phyloP scores from a whole-genome alignment of 2,329 filamentous ascomycete species.

The Talaromyces sp. region DNA sequence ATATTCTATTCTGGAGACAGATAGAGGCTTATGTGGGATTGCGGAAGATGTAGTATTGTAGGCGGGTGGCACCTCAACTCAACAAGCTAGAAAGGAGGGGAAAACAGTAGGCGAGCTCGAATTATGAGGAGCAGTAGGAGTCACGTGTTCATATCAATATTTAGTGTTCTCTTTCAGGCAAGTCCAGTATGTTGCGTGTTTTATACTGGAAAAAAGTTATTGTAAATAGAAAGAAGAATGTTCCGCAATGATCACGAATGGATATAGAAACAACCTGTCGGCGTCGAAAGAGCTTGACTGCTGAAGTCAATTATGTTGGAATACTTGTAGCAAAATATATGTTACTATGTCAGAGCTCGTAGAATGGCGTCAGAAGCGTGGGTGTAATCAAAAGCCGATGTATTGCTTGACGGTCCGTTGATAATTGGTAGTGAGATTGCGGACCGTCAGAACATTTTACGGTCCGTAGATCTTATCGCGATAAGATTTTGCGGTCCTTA shows the following conservation, averaged over 20 bases:
- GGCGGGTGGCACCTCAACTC: not conserved
- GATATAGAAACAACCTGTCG: not conserved
- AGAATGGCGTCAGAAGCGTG: not conserved
- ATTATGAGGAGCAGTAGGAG: not conserved
- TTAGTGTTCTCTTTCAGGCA: not conserved
- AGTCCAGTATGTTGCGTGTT: not conserved
- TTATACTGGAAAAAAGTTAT: not conserved
- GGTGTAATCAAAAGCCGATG: not conserved
- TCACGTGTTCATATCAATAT: not conserved
- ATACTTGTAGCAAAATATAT: not conserved
- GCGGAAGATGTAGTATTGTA: too few species aligned
- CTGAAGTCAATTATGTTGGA: not conserved
- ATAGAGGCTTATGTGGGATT: not conserved
- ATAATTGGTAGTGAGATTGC: not conserved
- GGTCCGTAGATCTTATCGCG: not conserved
- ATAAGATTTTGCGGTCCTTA: not conserved
- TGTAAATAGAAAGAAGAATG: not conserved
- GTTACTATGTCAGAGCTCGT: not conserved
- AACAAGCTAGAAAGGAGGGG: not conserved
- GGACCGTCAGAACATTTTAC: not conserved
- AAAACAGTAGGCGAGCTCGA: not conserved
- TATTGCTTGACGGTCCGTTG: not conserved
- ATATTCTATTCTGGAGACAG: not conserved
- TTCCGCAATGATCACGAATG: not conserved
- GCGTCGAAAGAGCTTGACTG: not conserved